A percentile compares a stretch with the other conserved stretches of the same genome.
phyloP scores from a whole-genome alignment of 1,284 basidiomycete species.

The Austropuccinia psidii region DNA sequence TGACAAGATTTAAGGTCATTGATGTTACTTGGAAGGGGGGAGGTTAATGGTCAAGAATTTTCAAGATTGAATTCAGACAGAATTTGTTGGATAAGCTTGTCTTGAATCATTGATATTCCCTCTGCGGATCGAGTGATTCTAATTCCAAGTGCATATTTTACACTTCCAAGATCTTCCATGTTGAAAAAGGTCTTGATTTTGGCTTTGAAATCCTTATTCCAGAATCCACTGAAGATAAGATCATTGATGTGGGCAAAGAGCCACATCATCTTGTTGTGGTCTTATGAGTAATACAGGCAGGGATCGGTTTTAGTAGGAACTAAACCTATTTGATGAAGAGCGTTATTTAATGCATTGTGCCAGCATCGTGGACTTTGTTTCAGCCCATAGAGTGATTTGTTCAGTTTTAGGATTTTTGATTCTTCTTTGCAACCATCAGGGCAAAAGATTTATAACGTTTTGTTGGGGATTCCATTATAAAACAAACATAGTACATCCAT shows the following conservation, averaged over 20 bases:
- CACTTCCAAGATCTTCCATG: background rate
- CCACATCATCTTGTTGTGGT: background rate
- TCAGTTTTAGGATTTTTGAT: background rate
- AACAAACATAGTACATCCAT: background rate
- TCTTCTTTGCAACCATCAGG: background rate
- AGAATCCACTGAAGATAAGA: background rate
- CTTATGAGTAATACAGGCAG: background rate
- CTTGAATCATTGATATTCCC: background rate
- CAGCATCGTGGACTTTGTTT: slow-evolving; percentile 25
- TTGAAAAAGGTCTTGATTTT: background rate
- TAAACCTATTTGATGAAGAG: background rate
- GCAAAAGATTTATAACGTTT: background rate
- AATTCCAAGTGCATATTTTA: background rate
- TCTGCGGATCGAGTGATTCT: background rate
- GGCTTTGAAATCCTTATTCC: background rate
- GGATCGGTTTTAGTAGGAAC: background rate
- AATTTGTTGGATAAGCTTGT: background rate
- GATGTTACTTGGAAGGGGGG: background rate
- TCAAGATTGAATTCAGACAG: background rate
- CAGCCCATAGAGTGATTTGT: slow-evolving; percentile 1
- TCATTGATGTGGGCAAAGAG: background rate
- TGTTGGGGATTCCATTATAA: background rate
- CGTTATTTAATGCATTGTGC: background rate
- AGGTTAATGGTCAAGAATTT: background rate
- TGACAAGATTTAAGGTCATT: background rate